These are phyloP conservation scores for Papiliotrema fonsecae DNA, from an alignment of 1,284 basidiomycete genomes.

Conservation along the genomic window DNA sequence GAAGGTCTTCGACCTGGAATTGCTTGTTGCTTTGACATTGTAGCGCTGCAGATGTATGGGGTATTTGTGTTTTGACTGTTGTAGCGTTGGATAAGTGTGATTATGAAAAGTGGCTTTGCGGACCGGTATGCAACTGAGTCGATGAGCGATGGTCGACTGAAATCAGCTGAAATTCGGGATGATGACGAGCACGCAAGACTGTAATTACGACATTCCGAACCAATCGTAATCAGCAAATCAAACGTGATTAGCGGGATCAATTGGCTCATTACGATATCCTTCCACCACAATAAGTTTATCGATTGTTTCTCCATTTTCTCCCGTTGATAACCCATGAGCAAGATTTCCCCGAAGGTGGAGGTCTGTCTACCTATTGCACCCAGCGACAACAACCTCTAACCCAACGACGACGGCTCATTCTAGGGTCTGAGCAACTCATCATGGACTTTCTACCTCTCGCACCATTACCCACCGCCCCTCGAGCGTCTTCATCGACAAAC, in stretches of 20 bases:
- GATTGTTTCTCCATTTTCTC: neutral
- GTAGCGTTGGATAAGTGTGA: neutral
- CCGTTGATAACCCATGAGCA: neutral
- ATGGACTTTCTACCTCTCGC: conserved; percentile 47
- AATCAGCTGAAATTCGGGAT: neutral
- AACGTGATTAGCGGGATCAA: neutral
- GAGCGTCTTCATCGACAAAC: conserved; percentile 36
- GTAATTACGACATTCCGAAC: neutral
- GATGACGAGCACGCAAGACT: neutral
- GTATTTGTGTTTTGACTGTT: neutral
- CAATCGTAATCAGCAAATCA: neutral
- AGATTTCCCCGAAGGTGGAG: neutral
- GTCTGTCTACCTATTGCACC: neutral
- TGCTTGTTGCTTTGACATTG: conserved; percentile 15
- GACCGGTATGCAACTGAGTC: neutral
- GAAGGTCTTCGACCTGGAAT: conserved; percentile 21
- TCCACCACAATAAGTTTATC: too few species aligned
- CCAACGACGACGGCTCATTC: neutral
- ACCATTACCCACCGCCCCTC: conserved; percentile 40
- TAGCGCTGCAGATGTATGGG: neutral
- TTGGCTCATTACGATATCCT: neutral
- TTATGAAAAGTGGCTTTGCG: conserved; percentile 1
- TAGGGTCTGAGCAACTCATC: too few species aligned
- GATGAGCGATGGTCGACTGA: neutral
- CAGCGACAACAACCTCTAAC: neutral